Percentiles rank a stretch among this genome's conserved stretches.
Evolutionary conservation across 2,329 filamentous ascomycete species (phyloP).

Genomic region (Colletotrichum shisoi): DNA sequence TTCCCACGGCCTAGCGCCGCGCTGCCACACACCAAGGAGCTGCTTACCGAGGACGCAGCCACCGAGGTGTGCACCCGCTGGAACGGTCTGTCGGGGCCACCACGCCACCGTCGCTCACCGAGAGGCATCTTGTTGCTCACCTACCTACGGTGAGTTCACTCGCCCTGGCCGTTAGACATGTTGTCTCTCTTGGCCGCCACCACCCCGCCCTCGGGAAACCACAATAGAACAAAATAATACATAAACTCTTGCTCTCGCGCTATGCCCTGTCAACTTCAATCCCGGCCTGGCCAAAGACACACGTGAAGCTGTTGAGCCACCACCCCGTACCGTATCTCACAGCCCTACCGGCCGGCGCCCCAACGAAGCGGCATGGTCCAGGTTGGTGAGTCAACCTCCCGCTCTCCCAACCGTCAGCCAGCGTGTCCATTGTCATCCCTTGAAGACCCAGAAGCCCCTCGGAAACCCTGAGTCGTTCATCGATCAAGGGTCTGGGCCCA

Average conservation of each 20-base stretch:
- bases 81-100: constrained; percentile 15
- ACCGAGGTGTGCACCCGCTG: neutral
- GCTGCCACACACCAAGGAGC: constrained; percentile 3
- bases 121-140: constrained; percentile 17
- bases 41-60: constrained; percentile 17
- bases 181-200: constrained; percentile 21
- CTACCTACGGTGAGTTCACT: neutral
- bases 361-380: constrained; percentile 33
- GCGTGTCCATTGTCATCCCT: neutral
- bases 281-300: constrained; percentile 11
- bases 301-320: constrained; percentile 33
- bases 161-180: neutral
- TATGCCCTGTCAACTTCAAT: constrained; percentile 18
- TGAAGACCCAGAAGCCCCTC: constrained; percentile 13
- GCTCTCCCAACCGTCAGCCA: constrained; percentile 12
- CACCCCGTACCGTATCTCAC: neutral
- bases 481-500: neutral
- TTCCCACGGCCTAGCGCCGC: no score
- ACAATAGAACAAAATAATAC: neutral
- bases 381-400: constrained; percentile 25
- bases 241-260: constrained; percentile 6
- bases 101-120: constrained; percentile 25
- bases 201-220: neutral
- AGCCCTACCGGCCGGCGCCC: constrained; percentile 25
- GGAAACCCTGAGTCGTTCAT: neutral